Conservation (phyloP, 2,329 filamentous ascomycete species). For the Colletotrichum nymphaeae region DNA sequence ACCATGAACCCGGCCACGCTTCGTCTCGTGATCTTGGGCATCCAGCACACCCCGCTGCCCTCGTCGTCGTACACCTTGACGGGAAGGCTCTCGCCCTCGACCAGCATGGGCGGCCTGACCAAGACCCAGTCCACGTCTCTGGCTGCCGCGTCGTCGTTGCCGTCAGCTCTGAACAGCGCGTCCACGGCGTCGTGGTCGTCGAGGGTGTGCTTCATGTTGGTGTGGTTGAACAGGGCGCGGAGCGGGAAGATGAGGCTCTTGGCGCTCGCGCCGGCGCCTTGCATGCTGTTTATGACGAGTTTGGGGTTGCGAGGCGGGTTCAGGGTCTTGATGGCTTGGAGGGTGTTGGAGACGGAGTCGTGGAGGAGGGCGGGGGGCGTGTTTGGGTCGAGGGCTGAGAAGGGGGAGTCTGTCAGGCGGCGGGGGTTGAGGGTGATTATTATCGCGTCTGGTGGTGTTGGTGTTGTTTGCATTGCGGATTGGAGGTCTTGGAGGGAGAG, state of each 20-base stretch:
- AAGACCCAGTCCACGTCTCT: slow-evolving; percentile 53
- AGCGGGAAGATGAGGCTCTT: slow-evolving; percentile 53
- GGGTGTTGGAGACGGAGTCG: slow-evolving; percentile 50
- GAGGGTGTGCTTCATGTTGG: slow-evolving; percentile 57
- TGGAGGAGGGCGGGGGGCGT: slow-evolving; percentile 58
- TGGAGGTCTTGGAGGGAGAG: slow-evolving; percentile 49
- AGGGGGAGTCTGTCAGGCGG: slow-evolving; percentile 58
- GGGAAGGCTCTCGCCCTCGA: slow-evolving; percentile 47
- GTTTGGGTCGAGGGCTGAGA: slow-evolving; percentile 51
- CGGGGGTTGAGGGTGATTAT: slow-evolving; percentile 61
- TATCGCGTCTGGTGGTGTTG: slow-evolving; percentile 47
- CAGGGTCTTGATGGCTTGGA: slow-evolving; percentile 49
- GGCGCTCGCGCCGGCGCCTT: slow-evolving; percentile 60
- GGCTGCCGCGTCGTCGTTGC: slow-evolving; percentile 41
- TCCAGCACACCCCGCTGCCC: slow-evolving; percentile 53
- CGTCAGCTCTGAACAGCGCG: slow-evolving; percentile 46
- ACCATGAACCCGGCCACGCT: slow-evolving; percentile 60
- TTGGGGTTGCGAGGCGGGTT: slow-evolving; percentile 47
- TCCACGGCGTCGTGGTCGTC: slow-evolving; percentile 62
- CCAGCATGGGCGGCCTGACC: slow-evolving; percentile 56
- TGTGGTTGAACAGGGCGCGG: slow-evolving; percentile 56
- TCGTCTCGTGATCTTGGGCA: slow-evolving; percentile 49
- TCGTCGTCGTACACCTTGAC: slow-evolving; percentile 54
- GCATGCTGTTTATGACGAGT: slow-evolving; percentile 61
- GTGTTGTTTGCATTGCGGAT: slow-evolving; percentile 44